Evolutionary conservation across 176 grass and related monocot genomes (phyloP).

Genomic region (Panicum miliaceum): DNA sequence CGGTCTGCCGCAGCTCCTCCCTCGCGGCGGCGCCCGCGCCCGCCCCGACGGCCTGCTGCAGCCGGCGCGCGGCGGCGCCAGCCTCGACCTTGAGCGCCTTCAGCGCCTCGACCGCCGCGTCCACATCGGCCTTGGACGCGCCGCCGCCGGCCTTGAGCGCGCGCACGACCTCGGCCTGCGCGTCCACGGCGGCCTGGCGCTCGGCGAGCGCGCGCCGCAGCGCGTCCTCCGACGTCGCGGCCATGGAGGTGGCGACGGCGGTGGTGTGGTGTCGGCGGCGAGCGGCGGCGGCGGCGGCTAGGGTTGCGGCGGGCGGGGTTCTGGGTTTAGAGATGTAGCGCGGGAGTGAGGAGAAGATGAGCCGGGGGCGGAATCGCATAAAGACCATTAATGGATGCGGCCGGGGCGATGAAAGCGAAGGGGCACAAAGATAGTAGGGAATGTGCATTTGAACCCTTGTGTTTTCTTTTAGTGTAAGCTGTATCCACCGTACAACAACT

Average conservation of each 20-base stretch:
- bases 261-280: slow-evolving; percentile 4
- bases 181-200: slow-evolving; percentile 61
- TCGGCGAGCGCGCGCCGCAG: slow-evolving; percentile 65
- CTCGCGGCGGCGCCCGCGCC: slow-evolving; percentile 42
- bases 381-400: slow-evolving; percentile 37
- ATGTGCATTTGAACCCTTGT: slow-evolving; percentile 13
- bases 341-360: slow-evolving; percentile 30
- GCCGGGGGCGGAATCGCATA: slow-evolving; percentile 50
- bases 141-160: slow-evolving; percentile 49
- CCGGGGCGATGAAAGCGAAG: background rate
- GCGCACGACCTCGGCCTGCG: slow-evolving; percentile 61
- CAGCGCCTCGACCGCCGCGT: slow-evolving; percentile 62
- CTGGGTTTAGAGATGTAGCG: slow-evolving; percentile 44
- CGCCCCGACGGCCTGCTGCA: slow-evolving; percentile 43
- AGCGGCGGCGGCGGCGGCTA: slow-evolving; percentile 30
- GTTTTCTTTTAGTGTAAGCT: background rate
- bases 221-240: slow-evolving; percentile 54
- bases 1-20: slow-evolving; percentile 72
- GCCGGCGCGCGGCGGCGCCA: slow-evolving; percentile 57
- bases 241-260: slow-evolving; percentile 33
- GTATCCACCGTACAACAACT: too few relatives aligned
- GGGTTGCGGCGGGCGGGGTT: slow-evolving; percentile 44
- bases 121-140: slow-evolving; percentile 48
- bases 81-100: slow-evolving; percentile 65
- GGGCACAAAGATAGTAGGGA: background rate